Base-by-base conservation (phyloP, 1,284 basidiomycete genomes). In the Cryptococcus deneoformans region DNA sequence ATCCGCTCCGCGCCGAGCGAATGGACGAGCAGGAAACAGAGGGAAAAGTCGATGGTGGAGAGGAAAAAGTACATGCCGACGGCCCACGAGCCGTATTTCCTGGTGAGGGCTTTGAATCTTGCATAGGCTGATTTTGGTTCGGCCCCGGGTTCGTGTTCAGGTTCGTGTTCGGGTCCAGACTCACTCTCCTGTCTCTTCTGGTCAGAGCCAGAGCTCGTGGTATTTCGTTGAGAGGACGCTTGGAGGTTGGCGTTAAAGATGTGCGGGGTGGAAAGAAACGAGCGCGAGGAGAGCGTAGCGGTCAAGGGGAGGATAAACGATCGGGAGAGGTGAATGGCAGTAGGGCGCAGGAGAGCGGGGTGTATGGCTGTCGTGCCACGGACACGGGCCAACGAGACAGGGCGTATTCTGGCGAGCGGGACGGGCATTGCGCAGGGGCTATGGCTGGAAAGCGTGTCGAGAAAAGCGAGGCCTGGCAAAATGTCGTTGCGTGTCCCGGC, bases 51-150 rank as follows among this genome's bases (percentile, higher is more conserved):
- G 70, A 90, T 71, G 8, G 81, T 80, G 36, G 84, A 84, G 56
- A 95, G 73, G 46, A 86, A 72, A 63, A 87, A 54, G 80, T 97
- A 96, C 46, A 96, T 86, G 42, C 88, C 89, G 29, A 96, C 82
- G 5, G 93, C 90, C 72, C 93, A 93, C 87, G 89, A 91, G 38
- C 93, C 93, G 72, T 97, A 95, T 6, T 88, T 85, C 70, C 89
- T 92, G 64, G 94, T 88, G 60, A 96, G 86, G 66, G 86, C 83
- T 76, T 90, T 94, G 42, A 96, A 82, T 14, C 87, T 84, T 40
- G 64, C 57, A 53, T 71, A 70, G 24, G 71, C 69, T 2, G 68
- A 65, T 46, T 60, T 55, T 29, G 62, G 55, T 54, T 55, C 62
- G 58, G 43, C 10, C 35, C 36, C 42, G 52, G 24, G 29, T 52